phyloP scores from a whole-genome alignment of 148 eudicot species.

The Vaccinium darrowii region DNA sequence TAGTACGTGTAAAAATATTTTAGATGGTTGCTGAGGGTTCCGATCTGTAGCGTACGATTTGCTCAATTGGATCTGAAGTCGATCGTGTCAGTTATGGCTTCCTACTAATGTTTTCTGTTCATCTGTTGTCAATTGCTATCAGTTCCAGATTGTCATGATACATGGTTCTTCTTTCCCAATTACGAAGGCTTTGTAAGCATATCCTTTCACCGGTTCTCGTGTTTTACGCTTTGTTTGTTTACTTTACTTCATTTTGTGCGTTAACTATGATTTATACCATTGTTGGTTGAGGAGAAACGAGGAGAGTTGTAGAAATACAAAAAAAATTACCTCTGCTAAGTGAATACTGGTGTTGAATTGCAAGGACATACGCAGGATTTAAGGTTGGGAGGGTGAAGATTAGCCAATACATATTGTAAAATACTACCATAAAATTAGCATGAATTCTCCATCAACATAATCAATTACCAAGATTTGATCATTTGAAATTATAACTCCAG shows the following conservation, averaged over 20 bases:
- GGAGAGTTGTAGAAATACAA: neutral
- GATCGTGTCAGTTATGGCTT: neutral
- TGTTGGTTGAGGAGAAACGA: neutral
- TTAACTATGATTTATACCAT: no score
- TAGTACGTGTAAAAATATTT: neutral
- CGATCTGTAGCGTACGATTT: neutral
- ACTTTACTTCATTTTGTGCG: no score
- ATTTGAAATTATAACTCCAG: no score
- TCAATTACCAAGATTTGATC: no score
- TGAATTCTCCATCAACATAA: no score
- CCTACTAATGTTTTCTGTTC: neutral
- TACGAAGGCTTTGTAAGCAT: conserved; percentile 13
- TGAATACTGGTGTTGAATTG: neutral
- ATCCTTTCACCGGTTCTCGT: neutral
- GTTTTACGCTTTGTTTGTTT: neutral
- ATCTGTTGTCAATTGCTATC: neutral
- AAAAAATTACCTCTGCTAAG: neutral
- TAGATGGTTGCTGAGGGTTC: neutral
- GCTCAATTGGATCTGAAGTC: neutral
- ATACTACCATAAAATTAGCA: no score
- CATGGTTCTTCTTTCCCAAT: conserved; percentile 7
- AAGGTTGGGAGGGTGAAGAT: no score
- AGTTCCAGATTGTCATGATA: conserved; percentile 8
- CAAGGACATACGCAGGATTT: no score
- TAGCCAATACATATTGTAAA: no score